phyloP scores from a whole-genome alignment of 192 early-diverging fungal genomes.

The Cetraspora pellucida region DNA sequence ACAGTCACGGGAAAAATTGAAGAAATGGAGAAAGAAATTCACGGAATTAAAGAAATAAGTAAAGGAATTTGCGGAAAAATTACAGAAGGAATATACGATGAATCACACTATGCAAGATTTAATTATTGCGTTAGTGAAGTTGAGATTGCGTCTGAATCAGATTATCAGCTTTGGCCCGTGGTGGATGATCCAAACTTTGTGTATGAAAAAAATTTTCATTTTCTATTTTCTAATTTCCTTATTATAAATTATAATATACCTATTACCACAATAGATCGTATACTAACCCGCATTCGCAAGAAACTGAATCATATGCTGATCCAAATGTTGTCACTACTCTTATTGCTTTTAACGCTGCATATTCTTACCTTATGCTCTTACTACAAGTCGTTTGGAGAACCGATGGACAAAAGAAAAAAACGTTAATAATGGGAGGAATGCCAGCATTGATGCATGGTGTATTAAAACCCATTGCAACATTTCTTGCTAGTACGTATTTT shows the following conservation, averaged over 20 bases:
- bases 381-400: constrained; percentile 17
- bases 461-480: constrained; percentile 23
- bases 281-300: too few species aligned
- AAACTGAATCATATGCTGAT: not conserved
- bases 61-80: too few species aligned
- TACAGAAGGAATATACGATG: not conserved
- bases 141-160: not conserved
- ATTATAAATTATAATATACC: not conserved
- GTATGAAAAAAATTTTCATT: not conserved
- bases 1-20: too few species aligned
- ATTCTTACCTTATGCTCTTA: constrained; percentile 27
- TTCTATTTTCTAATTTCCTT: not conserved
- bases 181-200: not conserved
- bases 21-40: too few species aligned
- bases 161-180: constrained; percentile 25
- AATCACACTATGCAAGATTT: constrained; percentile 12
- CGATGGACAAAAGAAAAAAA: not conserved
- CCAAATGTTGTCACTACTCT: not conserved
- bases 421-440: constrained; percentile 13
- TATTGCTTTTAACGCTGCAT: constrained; percentile 13
- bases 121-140: not conserved
- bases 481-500: constrained; percentile 19
- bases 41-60: too few species aligned
- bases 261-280: too few species aligned
- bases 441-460: constrained; percentile 32